A percentile compares a stretch with the other conserved stretches of the same genome.
These are phyloP conservation scores for Rhizomucor pusillus DNA, from an alignment of 371 early-diverging fungal genomes.

Conservation along the genomic window DNA sequence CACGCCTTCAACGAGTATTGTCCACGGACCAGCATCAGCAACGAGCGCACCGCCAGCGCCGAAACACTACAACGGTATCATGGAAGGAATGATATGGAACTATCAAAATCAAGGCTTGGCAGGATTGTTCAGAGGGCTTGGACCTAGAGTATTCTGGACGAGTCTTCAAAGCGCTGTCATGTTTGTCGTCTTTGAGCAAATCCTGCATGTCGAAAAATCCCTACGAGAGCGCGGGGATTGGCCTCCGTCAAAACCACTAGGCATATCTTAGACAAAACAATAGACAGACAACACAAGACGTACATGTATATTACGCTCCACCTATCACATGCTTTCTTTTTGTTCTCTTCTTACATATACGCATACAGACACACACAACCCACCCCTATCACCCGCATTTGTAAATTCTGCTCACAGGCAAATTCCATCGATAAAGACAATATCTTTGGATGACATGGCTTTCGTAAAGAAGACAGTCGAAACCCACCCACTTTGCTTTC, in stretches of 20 bases:
- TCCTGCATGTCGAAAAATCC: slow-evolving; percentile 43
- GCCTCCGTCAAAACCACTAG: slow-evolving; percentile 29
- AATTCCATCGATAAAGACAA: too few species aligned
- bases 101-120: slow-evolving; percentile 59
- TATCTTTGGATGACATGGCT: too few species aligned
- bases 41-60: slow-evolving; percentile 12
- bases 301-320: too few species aligned
- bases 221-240: slow-evolving; percentile 35
- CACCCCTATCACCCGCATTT: too few species aligned
- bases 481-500: too few species aligned
- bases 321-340: not conserved
- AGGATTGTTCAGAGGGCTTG: slow-evolving; percentile 65
- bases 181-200: slow-evolving; percentile 71
- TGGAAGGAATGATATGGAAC: slow-evolving; percentile 63
- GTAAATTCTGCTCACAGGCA: too few species aligned
- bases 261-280: not conserved
- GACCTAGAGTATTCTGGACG: slow-evolving; percentile 68
- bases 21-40: slow-evolving; percentile 4
- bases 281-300: too few species aligned
- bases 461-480: too few species aligned
- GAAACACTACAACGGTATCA: slow-evolving; percentile 63
- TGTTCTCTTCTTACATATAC: too few species aligned
- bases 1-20: slow-evolving; percentile 8
- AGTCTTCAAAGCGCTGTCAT: slow-evolving; percentile 65
- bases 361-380: too few species aligned